These are phyloP conservation scores for Limonium bicolor DNA, from an alignment of 148 eudicot genomes.

Conservation along the genomic window DNA sequence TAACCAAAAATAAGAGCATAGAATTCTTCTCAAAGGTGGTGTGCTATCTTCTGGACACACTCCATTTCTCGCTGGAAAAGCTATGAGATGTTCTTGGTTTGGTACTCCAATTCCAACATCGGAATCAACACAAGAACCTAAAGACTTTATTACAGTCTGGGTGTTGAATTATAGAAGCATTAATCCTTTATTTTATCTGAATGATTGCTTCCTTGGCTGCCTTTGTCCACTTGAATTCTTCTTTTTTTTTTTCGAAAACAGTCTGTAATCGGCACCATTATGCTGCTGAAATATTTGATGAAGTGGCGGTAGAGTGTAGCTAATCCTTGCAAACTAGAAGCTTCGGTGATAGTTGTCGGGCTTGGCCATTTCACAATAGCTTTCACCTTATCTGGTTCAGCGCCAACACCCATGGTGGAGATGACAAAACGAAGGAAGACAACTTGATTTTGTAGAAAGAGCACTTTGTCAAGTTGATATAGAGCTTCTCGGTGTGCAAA, in stretches of 20 bases:
- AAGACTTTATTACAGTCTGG: not conserved
- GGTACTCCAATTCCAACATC: not conserved
- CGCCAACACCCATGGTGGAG: not conserved
- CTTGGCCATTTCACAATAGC: not conserved
- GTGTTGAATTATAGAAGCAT: not conserved
- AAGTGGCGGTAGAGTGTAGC: not conserved
- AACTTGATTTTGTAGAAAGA: not conserved
- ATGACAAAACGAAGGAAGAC: not conserved
- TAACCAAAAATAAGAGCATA: not conserved
- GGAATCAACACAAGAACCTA: not conserved
- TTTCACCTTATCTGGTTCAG: not conserved
- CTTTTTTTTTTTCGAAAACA: not conserved
- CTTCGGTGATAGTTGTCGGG: not conserved
- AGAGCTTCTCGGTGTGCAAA: not conserved
- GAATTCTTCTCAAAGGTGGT: not conserved
- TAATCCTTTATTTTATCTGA: not conserved
- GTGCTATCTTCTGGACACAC: not conserved
- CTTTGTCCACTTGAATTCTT: not conserved
- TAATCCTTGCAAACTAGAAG: not conserved
- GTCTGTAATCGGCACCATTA: not conserved
- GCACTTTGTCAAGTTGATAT: not conserved
- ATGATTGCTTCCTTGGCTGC: not conserved
- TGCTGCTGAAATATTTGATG: not conserved
- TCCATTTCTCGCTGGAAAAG: not conserved
- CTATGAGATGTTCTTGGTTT: not conserved